Base-by-base conservation (phyloP, 768 basidiomycete genomes). In the Mycena vitilis region DNA sequence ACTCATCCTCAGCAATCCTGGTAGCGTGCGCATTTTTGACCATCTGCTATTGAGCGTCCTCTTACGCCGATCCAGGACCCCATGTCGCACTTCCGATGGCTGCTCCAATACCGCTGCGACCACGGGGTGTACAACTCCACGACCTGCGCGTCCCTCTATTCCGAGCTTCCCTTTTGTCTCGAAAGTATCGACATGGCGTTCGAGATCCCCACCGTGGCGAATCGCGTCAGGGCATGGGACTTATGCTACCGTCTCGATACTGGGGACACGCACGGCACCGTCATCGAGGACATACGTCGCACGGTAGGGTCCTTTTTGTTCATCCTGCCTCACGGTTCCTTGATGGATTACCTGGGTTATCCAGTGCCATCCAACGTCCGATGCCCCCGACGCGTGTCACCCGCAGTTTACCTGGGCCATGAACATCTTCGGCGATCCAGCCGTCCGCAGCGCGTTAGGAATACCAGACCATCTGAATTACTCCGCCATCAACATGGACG, bases 1-100 rank as follows among this genome's bases (percentile, higher is more conserved):
- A 18, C 65, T 78, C 20, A 73, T 76, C 61, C 34, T 76, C 23
- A 75, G 69, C 66, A 78, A 77, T 65, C 75, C 66, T 4, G 23
- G 71, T 11, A 69, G 68, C 9, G 73, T 73, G 15, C 20, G 69
- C 65, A 9, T 15, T 3, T 40, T 40, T n/a, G 58, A 30, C 4
- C 7, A 16, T 10, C 15, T 40, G 10, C 36, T 20, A 3, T 34
- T 3, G 23, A 37, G 37, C 36, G 36, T 37, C 3, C n/a, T 4
- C 15, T 55, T 18, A 18, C 23, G 9, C 25, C 37, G 30, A 60
- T 10, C 2, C 63, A 79, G 77, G 70, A 75, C 58, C 56, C 72
- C 18, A 62, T 68, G n/a, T 49, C 74, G 9, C 73, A 75, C 57
- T 75, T 70, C 22, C 57, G 66, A 18, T 78, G 78, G 78, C 60